Evolutionary conservation across 768 basidiomycete species (phyloP), one percentile per base, ranked within the genome.

Genomic region (Amanita rimosa): DNA sequence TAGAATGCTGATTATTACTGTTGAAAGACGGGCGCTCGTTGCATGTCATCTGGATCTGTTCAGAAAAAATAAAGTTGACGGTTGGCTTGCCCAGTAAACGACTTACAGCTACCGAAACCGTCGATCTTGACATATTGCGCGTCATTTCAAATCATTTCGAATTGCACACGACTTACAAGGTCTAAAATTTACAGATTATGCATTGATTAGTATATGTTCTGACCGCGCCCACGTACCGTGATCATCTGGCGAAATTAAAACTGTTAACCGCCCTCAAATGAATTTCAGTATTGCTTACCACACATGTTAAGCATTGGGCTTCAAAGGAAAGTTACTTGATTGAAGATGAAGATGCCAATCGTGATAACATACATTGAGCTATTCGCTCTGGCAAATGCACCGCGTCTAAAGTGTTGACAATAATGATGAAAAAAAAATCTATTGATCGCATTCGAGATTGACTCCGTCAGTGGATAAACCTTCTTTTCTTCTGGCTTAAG

Each of bases 361-460:
- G 37, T 46, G 41, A 17, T 49, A 11, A 73, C 88, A 53, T 66
- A 94, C 82, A 97, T 94, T 13, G 86, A 80, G 54, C 86, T 81
- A 60, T 95, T 96, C 7, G 93, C 91, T 46, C 87, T 71, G 1
- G 89, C 88, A 63, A 95, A 97, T 0, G 90, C 92, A 5, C 92
- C 91, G 46, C 79, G 79, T 51, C 92, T 76, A 67, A 95, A 97
- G 40, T 71, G 64, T 44, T 83, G 75, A 57, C 92, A 95, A 64
- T 96, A 96, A 57, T 94, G 92, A 52, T 83, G 87, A 70, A 94
- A 95, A 61, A 83, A 83, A 60, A 85, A 92, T 35, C 92, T 74
- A 60, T 96, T 92, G 37, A 97, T 80, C 6, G 87, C 83, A 3
- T 69, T 57, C 42, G 66, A 64, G 54, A 97, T 86, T 55, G 89